Percentiles rank a stretch among this genome's conserved stretches.
These are phyloP conservation scores for Candida nemodendra DNA, from an alignment of 805 yeast genomes.

Conservation along the genomic window DNA sequence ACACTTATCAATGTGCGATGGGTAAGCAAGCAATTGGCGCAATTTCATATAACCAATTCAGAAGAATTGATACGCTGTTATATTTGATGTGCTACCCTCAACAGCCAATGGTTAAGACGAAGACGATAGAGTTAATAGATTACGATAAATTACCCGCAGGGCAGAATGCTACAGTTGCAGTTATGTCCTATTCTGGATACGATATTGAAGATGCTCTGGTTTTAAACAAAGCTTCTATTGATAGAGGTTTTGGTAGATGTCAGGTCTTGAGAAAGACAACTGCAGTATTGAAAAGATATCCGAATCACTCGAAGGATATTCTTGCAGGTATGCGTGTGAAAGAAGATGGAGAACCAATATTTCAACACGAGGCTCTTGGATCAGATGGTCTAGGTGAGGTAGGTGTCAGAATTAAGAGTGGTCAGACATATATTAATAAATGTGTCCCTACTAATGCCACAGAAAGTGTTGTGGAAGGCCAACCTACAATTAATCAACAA, in stretches of 20 bases:
- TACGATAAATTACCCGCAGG: conserved; percentile 98
- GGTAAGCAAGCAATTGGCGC: conserved; percentile 99
- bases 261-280: conserved; percentile 93
- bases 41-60: conserved; percentile 93
- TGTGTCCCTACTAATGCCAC: conserved; percentile 86
- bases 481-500: conserved; percentile 27
- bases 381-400: conserved; percentile 97
- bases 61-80: conserved; percentile 89
- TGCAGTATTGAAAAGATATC: conserved; percentile 82
- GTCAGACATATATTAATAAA: conserved; percentile 92
- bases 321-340: conserved; percentile 90
- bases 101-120: conserved; percentile 98
- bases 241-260: conserved; percentile 97
- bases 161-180: conserved; percentile 98
- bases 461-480: conserved; percentile 54
- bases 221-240: conserved; percentile 87
- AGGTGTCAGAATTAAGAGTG: conserved; percentile 85
- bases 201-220: conserved; percentile 99
- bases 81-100: conserved; percentile 98
- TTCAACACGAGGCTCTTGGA: conserved; percentile 84
- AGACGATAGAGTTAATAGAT: conserved; percentile 91
- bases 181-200: conserved; percentile 98
- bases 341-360: conserved; percentile 75
- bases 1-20: conserved; percentile 93
- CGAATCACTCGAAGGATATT: conserved; percentile 90